Conservation (phyloP, 169 alveolate species). For the Cryptosporidium viatorum region DNA sequence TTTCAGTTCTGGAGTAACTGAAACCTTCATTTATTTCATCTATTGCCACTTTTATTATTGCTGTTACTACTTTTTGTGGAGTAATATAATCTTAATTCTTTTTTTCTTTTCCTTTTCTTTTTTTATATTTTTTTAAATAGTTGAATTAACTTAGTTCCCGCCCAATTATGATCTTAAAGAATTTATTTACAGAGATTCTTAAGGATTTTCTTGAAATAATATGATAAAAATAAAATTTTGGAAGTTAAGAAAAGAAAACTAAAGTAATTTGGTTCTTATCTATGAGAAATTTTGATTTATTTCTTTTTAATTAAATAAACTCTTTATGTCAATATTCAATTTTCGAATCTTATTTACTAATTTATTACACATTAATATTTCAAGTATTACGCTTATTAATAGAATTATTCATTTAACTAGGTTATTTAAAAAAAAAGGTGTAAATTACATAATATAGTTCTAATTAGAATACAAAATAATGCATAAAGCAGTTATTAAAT, state of each 20-base stretch:
- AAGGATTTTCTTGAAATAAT: background rate
- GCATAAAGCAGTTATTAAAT: too few relatives aligned
- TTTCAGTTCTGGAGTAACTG: conserved; percentile 46
- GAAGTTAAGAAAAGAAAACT: background rate
- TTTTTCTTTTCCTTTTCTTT: background rate
- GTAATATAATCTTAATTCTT: background rate
- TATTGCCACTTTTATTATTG: background rate
- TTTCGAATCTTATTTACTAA: too few relatives aligned
- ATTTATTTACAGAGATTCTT: background rate
- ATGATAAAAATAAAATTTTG: background rate
- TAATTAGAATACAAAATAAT: too few relatives aligned
- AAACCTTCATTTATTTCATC: conserved; percentile 55
- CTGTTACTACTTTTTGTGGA: background rate
- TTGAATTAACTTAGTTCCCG: background rate
- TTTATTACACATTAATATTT: too few relatives aligned
- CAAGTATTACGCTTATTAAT: too few relatives aligned
- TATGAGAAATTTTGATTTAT: too few relatives aligned
- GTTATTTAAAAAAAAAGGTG: too few relatives aligned
- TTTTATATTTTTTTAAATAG: background rate
- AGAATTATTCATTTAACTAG: too few relatives aligned
- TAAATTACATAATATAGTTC: too few relatives aligned
- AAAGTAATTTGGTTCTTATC: background rate
- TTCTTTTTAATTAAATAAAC: too few relatives aligned
- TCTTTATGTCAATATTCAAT: background rate
- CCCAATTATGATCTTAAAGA: background rate